These are phyloP conservation scores for Pseudogymnoascus sp. DNA, from an alignment of 2,329 filamentous ascomycete species.

Conservation along the genomic window DNA sequence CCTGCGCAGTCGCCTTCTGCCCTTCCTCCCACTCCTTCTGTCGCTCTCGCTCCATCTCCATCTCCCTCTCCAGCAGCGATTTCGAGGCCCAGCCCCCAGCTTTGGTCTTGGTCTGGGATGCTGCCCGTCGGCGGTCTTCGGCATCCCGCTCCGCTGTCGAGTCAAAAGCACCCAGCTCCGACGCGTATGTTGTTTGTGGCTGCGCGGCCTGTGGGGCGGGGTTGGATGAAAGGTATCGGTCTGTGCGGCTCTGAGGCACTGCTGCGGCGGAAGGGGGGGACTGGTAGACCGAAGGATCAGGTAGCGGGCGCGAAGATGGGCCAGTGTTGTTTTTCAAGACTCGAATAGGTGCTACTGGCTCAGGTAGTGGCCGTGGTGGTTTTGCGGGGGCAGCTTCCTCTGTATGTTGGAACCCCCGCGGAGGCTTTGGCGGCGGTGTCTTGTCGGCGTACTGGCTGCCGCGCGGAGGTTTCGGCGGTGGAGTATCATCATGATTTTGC, in stretches of 20 bases:
- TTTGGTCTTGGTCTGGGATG: conserved; percentile 44
- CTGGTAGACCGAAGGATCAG: conserved; percentile 21
- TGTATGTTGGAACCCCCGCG: background rate
- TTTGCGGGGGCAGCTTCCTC: conserved; percentile 19
- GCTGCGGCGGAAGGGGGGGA: conserved; percentile 16
- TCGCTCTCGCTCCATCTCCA: conserved; percentile 52
- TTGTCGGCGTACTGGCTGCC: conserved; percentile 20
- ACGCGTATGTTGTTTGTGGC: conserved; percentile 33
- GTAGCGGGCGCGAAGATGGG: conserved; percentile 32
- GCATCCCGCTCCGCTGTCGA: conserved; percentile 40
- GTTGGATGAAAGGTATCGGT: conserved; percentile 42
- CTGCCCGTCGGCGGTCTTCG: conserved; percentile 41
- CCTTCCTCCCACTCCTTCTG: conserved; percentile 64
- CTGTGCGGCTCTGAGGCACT: conserved; percentile 35
- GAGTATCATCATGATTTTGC: conserved; percentile 19
- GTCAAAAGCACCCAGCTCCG: conserved; percentile 33
- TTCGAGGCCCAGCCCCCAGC: conserved; percentile 46
- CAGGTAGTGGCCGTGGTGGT: conserved; percentile 27
- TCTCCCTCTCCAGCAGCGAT: conserved; percentile 50
- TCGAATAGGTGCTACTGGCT: conserved; percentile 23
- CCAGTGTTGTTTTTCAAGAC: conserved; percentile 28
- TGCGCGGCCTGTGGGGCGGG: conserved; percentile 33
- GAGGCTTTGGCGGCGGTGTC: conserved; percentile 9
- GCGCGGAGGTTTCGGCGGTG: conserved; percentile 9
- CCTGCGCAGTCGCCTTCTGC: conserved; percentile 56